Conservation (phyloP, 768 basidiomycete species). For the Amanita subjunquillea region DNA sequence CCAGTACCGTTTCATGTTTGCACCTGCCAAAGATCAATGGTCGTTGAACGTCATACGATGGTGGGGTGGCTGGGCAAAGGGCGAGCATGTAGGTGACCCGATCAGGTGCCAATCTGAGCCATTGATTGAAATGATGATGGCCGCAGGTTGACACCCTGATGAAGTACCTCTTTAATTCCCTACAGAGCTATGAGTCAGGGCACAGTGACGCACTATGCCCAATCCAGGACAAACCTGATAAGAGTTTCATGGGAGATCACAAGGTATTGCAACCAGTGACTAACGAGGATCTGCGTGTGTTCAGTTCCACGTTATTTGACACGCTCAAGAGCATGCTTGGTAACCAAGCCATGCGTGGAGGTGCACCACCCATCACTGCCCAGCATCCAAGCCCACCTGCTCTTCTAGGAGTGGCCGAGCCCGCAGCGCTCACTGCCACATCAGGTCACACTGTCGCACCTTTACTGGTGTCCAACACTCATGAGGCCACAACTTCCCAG, state of each 20-base stretch:
- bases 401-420: neutral
- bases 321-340: neutral
- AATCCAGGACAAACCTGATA: conserved; percentile 8
- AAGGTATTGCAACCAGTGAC: conserved; percentile 8
- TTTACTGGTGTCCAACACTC: no score
- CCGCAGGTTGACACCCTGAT: conserved; percentile 25
- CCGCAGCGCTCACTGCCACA: neutral
- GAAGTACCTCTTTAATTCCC: conserved; percentile 22
- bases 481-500: no score
- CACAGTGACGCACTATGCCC: conserved; percentile 21
- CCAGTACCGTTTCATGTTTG: conserved; percentile 21
- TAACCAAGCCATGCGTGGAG: neutral
- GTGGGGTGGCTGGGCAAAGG: conserved; percentile 36
- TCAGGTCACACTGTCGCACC: conserved; percentile 16
- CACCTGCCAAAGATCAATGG: conserved; percentile 24
- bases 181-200: conserved; percentile 19
- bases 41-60: conserved; percentile 22
- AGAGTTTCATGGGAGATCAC: conserved; percentile 19
- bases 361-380: conserved; percentile 21
- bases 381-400: conserved; percentile 3
- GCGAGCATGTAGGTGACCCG: conserved; percentile 21
- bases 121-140: neutral
- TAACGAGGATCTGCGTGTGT: conserved; percentile 10
- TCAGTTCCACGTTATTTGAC: neutral
- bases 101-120: neutral